phyloP scores from a whole-genome alignment of 163 green algal genomes.

The Picocystis sp. region DNA sequence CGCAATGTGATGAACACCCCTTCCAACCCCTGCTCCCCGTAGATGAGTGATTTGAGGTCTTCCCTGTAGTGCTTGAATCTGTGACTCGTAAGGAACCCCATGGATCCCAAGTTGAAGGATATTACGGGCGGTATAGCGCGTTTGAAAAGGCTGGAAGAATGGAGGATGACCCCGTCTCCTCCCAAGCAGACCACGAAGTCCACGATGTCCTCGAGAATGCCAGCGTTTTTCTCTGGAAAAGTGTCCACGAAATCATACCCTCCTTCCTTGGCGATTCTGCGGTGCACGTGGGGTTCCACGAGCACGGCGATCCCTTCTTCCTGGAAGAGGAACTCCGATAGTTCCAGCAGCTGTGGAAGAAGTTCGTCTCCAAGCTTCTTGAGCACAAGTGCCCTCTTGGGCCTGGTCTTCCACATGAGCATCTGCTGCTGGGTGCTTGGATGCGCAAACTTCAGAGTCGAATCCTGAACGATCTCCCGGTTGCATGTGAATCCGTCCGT shows the following conservation, averaged over 20 bases:
- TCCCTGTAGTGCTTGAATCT: conserved; percentile 37
- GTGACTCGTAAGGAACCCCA: conserved; percentile 77
- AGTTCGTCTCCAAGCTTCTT: conserved; percentile 76
- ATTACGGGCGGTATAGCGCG: conserved; percentile 60
- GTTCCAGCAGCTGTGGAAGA: conserved; percentile 15
- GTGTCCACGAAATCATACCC: conserved; percentile 4
- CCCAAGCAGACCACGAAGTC: conserved; percentile 92
- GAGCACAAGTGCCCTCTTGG: conserved; percentile 67
- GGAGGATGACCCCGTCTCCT: conserved; percentile 87
- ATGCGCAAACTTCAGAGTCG: conserved; percentile 53
- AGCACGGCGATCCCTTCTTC: conserved; percentile 1
- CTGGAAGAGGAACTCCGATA: neutral
- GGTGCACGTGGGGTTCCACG: conserved; percentile 4
- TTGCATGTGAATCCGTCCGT: conserved; percentile 71
- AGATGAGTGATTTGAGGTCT: conserved; percentile 55
- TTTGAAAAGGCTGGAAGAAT: conserved; percentile 69
- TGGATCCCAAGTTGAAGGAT: conserved; percentile 69
- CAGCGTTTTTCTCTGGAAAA: neutral
- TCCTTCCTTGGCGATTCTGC: neutral
- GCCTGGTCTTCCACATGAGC: conserved; percentile 64
- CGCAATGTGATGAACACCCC: conserved; percentile 85
- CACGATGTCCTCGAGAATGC: conserved; percentile 22
- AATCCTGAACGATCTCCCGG: conserved; percentile 62
- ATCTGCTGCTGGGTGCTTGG: conserved; percentile 79
- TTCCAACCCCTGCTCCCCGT: conserved; percentile 20